These are phyloP conservation scores for Fusarium liriodendri DNA, from an alignment of 2,329 filamentous ascomycete genomes.

Conservation along the genomic window DNA sequence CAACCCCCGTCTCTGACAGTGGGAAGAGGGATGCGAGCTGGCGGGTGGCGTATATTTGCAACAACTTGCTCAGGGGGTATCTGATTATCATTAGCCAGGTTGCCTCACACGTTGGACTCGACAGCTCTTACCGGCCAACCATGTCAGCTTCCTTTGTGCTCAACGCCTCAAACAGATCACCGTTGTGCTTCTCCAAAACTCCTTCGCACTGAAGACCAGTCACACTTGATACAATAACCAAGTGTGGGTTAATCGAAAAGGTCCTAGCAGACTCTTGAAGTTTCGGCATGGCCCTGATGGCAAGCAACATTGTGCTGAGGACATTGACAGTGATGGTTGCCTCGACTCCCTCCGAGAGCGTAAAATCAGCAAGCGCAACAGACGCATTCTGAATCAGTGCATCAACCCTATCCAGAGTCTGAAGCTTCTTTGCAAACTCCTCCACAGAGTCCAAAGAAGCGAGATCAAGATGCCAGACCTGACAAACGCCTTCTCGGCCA, in stretches of 20 bases:
- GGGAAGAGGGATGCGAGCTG: constrained; percentile 44
- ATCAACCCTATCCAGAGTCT: constrained; percentile 54
- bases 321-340: constrained; percentile 59
- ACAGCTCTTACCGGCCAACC: not conserved
- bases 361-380: constrained; percentile 18
- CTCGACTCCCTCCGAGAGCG: constrained; percentile 55
- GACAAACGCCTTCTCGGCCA: not conserved
- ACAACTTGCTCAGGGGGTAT: constrained; percentile 45
- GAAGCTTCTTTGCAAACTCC: constrained; percentile 49
- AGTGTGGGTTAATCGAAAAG: constrained; percentile 48
- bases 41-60: constrained; percentile 41
- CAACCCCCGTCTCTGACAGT: constrained; percentile 42
- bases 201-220: not conserved
- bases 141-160: not conserved
- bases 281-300: constrained; percentile 55
- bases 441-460: constrained; percentile 24
- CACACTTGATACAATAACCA: constrained; percentile 48
- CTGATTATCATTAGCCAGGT: not conserved
- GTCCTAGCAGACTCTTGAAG: constrained; percentile 51
- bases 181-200: not conserved
- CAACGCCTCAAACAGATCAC: not conserved
- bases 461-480: constrained; percentile 19
- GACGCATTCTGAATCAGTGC: constrained; percentile 56
- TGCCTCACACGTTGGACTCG: not conserved
- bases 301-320: constrained; percentile 57